A percentile compares a stretch with the other conserved stretches of the same genome.
Conservation (phyloP, 345 rosid species). For the Salix dunnii region DNA sequence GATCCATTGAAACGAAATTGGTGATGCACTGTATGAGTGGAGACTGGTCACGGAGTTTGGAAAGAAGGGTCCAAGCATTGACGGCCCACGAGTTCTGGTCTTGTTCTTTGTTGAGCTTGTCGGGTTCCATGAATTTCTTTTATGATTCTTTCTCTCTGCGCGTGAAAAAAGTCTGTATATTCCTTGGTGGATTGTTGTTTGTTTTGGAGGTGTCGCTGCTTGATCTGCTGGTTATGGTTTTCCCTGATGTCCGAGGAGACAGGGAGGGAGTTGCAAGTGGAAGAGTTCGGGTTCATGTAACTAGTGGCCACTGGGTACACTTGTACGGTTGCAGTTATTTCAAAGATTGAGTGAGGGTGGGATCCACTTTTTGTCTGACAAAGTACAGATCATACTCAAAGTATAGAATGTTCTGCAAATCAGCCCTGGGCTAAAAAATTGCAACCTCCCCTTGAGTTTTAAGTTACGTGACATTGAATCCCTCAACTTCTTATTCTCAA, state of each 20-base stretch:
- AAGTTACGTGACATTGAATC: too few species aligned
- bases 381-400: too few species aligned
- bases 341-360: too few species aligned
- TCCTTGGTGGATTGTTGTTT: neutral
- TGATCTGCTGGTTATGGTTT: neutral
- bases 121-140: neutral
- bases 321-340: too few species aligned
- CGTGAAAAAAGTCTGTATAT: neutral
- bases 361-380: too few species aligned
- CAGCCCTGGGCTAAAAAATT: too few species aligned
- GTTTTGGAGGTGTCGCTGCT: neutral
- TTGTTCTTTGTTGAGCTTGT: neutral
- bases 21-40: conserved; percentile 92
- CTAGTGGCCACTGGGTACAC: too few species aligned
- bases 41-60: conserved; percentile 44
- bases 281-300: too few species aligned
- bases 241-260: neutral
- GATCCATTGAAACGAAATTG: conserved; percentile 89
- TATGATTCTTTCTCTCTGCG: neutral
- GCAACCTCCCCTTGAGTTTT: too few species aligned
- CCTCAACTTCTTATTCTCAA: too few species aligned
- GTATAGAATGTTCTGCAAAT: too few species aligned
- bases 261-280: neutral
- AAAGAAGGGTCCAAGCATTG: conserved; percentile 41
- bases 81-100: conserved; percentile 30